Base-by-base conservation (phyloP, 345 rosid species). In the Clarkia xantiana region DNA sequence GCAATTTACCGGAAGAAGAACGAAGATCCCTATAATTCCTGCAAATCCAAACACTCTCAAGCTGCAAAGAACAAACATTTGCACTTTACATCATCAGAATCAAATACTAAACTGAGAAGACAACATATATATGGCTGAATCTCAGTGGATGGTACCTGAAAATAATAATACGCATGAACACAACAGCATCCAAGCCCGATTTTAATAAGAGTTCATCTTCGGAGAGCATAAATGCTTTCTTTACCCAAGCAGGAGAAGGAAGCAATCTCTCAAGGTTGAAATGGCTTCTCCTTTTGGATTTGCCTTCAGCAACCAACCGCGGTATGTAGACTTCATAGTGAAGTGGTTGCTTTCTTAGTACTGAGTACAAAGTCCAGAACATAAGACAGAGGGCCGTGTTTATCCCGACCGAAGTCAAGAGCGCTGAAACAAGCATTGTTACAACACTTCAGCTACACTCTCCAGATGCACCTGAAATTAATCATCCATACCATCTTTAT, bases 1-100 rank as follows among this genome's bases (percentile, higher is more conserved):
- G 75, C 79, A 71, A 65, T 90, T 81, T 45, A 90, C 81, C 55
- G 98, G 98, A 64, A 90, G 86, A 72, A 90, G 75, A 72, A 83
- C 73, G 71, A 83, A 76, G 64, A 78, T 52, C 55, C 98, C 98
- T 50, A 90, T 77, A 61, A 86, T 56, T 55, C 89, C 98, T 55
- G 93, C 89, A 45, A 86, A 74, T 66, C 78, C 56, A 74, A 86
- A 90, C 54, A 90, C 79, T 69, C 74, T 83, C 76, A 86, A 75
- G 71, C 98, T 90, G 85, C 75, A 83, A 49, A 58, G 36, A 29
- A 7, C 36, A 29, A 29, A 29, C 36, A 29, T 29, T 29, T 29
- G 36, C 36, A 29, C 8, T 29, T 29, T 5, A 29, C 4, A 29
- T 5, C 36, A 29, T 29, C 1, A 29, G 36, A 29, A 29, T 29